These are phyloP conservation scores for Pseudonectria buxi DNA, from an alignment of 2,329 filamentous ascomycete species.

Conservation along the genomic window DNA sequence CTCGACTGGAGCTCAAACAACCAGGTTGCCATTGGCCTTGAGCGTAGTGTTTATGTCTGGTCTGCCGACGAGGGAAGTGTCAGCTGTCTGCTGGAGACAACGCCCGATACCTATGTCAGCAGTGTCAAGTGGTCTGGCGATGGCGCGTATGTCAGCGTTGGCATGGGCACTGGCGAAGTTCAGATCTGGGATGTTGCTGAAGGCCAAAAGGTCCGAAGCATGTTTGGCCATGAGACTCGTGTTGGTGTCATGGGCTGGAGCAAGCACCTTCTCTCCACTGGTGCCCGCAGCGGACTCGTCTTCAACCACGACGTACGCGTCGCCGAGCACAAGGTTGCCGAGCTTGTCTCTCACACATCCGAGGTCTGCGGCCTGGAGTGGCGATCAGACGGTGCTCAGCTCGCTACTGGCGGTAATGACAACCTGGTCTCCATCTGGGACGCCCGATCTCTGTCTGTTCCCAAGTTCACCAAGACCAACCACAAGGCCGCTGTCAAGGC, in stretches of 20 bases:
- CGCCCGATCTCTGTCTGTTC: slow-evolving; percentile 82
- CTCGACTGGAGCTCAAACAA: slow-evolving; percentile 98
- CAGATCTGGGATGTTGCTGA: slow-evolving; percentile 99
- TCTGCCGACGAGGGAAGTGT: slow-evolving; percentile 91
- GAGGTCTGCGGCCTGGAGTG: slow-evolving; percentile 98
- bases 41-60: slow-evolving; percentile 97
- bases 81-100: slow-evolving; percentile 79
- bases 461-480: slow-evolving; percentile 99
- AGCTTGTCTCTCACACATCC: slow-evolving; percentile 93
- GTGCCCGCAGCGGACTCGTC: slow-evolving; percentile 87
- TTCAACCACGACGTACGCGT: slow-evolving; percentile 99
- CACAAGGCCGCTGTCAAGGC: slow-evolving; percentile 99
- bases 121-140: slow-evolving; percentile 99
- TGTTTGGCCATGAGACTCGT: slow-evolving; percentile 94
- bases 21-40: slow-evolving; percentile 94
- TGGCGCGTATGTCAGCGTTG: slow-evolving; percentile 91
- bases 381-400: slow-evolving; percentile 92
- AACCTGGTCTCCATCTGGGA: slow-evolving; percentile 99
- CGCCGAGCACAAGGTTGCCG: slow-evolving; percentile 94
- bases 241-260: slow-evolving; percentile 99
- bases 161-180: slow-evolving; percentile 89
- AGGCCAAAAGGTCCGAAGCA: slow-evolving; percentile 90
- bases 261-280: slow-evolving; percentile 94
- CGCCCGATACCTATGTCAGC: slow-evolving; percentile 88
- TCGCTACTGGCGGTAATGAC: slow-evolving; percentile 96